A percentile compares a stretch with the other conserved stretches of the same genome.
These are phyloP conservation scores for Pyricularia grisea DNA, from an alignment of 2,329 filamentous ascomycete genomes.

Conservation along the genomic window DNA sequence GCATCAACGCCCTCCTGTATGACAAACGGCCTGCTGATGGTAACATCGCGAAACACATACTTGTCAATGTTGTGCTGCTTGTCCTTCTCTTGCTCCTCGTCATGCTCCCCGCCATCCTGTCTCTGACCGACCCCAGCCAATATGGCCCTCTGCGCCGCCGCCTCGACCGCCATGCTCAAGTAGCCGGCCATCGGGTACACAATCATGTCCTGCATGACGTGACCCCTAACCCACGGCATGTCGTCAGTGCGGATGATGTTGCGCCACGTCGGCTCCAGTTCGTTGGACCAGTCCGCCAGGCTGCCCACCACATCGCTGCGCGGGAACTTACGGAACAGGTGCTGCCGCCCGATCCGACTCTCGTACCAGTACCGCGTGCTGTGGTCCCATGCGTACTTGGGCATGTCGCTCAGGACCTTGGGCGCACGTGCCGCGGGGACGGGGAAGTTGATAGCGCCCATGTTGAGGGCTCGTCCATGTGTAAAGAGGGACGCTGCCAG, in stretches of 20 bases:
- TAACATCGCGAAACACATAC: constrained; percentile 18
- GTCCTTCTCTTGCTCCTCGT: not conserved
- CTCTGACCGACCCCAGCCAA: not conserved
- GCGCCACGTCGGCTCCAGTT: constrained; percentile 26
- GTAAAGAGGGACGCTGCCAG: constrained; percentile 5
- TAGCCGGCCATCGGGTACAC: constrained; percentile 35
- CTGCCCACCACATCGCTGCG: constrained; percentile 24
- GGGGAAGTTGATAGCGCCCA: constrained; percentile 9
- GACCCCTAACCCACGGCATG: constrained; percentile 37
- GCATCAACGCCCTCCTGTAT: constrained; percentile 17
- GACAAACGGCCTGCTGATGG: constrained; percentile 18
- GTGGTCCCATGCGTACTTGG: constrained; percentile 13
- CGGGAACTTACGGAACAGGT: constrained; percentile 21
- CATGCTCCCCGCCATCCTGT: not conserved
- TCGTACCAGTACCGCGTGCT: constrained; percentile 10
- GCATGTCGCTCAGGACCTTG: constrained; percentile 9
- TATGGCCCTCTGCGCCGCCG: constrained; percentile 15
- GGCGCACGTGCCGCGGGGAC: not conserved
- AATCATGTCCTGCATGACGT: constrained; percentile 34
- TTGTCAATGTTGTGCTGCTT: constrained; percentile 1
- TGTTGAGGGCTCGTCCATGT: constrained; percentile 3
- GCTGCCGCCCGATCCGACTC: constrained; percentile 18
- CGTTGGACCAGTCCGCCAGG: constrained; percentile 21
- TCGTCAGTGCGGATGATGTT: constrained; percentile 25
- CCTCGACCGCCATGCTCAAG: constrained; percentile 28